These are phyloP conservation scores for Cyclanthera cordifolia DNA, from an alignment of 306 rosid species.

Conservation along the genomic window DNA sequence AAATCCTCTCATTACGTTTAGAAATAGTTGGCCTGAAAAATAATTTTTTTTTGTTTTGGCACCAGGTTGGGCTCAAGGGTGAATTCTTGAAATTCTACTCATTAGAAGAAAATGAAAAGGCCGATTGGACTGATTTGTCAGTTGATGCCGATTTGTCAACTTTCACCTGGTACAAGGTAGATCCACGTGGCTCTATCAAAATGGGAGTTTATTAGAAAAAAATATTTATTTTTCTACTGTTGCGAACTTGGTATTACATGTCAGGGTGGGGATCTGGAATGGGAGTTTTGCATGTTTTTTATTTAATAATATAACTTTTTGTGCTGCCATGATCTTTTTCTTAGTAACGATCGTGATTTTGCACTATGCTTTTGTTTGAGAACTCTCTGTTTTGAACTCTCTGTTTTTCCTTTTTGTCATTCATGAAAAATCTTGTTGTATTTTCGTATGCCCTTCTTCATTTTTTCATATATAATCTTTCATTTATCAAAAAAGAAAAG, in stretches of 20 bases:
- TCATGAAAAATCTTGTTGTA: too few relatives aligned
- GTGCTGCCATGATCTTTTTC: neutral
- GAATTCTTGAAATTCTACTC: slow-evolving; percentile 47
- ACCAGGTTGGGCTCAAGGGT: slow-evolving; percentile 83
- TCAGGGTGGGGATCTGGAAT: neutral
- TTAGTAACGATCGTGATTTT: neutral
- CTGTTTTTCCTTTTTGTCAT: too few relatives aligned
- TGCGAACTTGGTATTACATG: neutral
- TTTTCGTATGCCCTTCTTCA: neutral
- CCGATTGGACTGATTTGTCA: slow-evolving; percentile 51
- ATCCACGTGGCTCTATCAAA: slow-evolving; percentile 12
- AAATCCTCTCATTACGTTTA: neutral
- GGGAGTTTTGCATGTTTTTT: neutral
- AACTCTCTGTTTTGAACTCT: neutral
- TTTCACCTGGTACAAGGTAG: slow-evolving; percentile 95
- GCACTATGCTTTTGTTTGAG: neutral
- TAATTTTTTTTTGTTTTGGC: slow-evolving; percentile 9
- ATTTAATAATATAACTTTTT: neutral
- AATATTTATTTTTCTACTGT: too few relatives aligned
- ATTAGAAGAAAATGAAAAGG: slow-evolving; percentile 42
- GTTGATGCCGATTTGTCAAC: slow-evolving; percentile 46
- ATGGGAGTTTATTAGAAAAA: neutral
- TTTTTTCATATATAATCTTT: neutral
- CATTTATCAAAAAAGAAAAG: too few relatives aligned
- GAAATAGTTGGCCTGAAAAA: neutral